Percentiles rank a stretch among this genome's conserved stretches.
Conservation (phyloP, 257 asterid genomes). For the Fraxinus pennsylvanica region DNA sequence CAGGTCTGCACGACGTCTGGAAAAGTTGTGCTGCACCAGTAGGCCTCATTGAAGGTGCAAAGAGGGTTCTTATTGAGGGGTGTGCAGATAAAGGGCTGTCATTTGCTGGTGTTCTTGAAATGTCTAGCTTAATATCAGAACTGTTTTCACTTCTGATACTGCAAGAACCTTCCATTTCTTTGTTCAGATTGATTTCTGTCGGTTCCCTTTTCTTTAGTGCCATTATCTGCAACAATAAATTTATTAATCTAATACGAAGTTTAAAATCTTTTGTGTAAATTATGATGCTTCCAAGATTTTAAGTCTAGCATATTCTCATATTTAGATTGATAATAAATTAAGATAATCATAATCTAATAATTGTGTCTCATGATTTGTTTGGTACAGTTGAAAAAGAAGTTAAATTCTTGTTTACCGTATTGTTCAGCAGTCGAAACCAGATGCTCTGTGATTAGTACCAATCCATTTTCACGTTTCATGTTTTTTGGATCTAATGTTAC, state of each 20-base stretch:
- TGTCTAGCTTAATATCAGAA: not conserved
- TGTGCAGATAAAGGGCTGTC: not conserved
- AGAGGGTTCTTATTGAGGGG: not conserved
- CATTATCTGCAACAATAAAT: conserved; percentile 23
- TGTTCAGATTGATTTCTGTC: conserved; percentile 15
- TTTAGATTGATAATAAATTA: not conserved
- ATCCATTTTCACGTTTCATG: not conserved
- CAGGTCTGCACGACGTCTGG: not conserved
- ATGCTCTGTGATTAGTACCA: not conserved
- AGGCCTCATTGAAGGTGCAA: conserved; percentile 1
- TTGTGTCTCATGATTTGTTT: no score
- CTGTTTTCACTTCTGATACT: conserved; percentile 17
- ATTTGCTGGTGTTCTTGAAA: not conserved
- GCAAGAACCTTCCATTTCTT: conserved; percentile 18
- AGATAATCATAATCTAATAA: no score
- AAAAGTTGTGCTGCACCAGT: not conserved
- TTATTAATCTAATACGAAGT: not conserved
- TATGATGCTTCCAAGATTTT: not conserved
- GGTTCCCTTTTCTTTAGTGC: conserved; percentile 21
- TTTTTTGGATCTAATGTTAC: not conserved
- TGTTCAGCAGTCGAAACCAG: no score
- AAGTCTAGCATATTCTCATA: not conserved
- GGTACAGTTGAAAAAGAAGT: not conserved
- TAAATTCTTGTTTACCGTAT: no score
- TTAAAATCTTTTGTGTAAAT: not conserved